Base-by-base conservation (phyloP, 306 rosid genomes). In the Mucuna pruriens region DNA sequence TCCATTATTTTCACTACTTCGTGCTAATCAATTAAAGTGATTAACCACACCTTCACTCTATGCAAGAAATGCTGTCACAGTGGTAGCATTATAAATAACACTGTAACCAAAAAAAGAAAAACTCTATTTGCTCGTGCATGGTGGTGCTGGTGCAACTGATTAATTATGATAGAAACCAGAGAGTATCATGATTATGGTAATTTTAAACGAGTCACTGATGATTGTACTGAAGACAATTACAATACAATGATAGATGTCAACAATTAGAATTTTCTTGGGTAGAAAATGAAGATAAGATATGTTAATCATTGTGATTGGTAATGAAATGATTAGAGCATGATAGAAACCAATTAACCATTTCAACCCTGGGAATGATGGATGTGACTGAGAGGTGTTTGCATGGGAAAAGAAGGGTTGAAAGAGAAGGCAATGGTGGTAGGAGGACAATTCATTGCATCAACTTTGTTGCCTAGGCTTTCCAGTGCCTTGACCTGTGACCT, bases 371-470 rank as follows among this genome's bases (percentile, higher is more conserved):
- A 61, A 75, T 88, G 85, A 73, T 80, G 87, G 78, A 78, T 72
- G 8, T 81, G 80, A 62, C 60, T 77, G 63, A 45, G 55, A 86
- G 84, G 77, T 23, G 80, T 81, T 86, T 93, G 93, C 84, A 94
- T 86, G 89, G 90, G 87, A 87, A 92, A 88, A 67, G 90, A 84
- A 36, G 98, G 97, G 81, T 92, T 89, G 88, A 94, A 94, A 84
- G 96, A 94, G 85, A 94, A 94, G 49, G 93, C 93, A 86, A 92
- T 67, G 74, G 69, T 91, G 31, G 89, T 34, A 62, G 94, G 71
- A 22, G 92, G 87, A 67, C 75, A 87, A 82, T 83, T 89, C 90
- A 90, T 85, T 63, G 90, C 75, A 20, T 89, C 90, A 84, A 88
- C 80, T 51, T 91, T 92, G 63, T 92, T 89, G 8, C 99, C 99